Evolutionary conservation across 1,284 basidiomycete species (phyloP), one percentile per base, ranked within the genome.

Genomic region (Ustilago curta): DNA sequence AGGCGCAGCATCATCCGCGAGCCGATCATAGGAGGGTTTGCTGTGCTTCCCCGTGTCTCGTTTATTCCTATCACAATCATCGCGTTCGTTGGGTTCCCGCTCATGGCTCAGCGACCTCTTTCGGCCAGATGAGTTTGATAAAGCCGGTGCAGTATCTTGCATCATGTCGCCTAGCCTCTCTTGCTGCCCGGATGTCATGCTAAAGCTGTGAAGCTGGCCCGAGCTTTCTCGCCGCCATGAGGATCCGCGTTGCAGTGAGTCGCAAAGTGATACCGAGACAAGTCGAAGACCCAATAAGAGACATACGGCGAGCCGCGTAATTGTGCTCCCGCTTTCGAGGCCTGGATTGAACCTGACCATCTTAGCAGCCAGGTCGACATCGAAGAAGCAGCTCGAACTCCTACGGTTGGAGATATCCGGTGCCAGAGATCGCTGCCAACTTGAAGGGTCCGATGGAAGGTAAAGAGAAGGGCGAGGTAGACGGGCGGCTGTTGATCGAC

Each of bases 261-360:
- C 43, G 4, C 55, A 44, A 5, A 64, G 27, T 11, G 52, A 52
- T 3, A 48, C 40, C 1, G 56, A 52, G 8, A 70, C 52, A 8
- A 70, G 43, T n/a, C 58, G 54, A 18, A 70, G 44, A 18, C 67
- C 67, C 12, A 57, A 45, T 29, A 56, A 19, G 32, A 70, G 48
- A 25, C 67, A 70, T 7, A 56, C 18, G 4, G 43, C 29, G 7
- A 70, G 67, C 43, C 55, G 61, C 37, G 52, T 59, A 31, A 57
- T 58, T 37, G 59, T 21, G 31, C 61, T 57, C 47, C 49, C 52
- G 37, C 58, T 19, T 11, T 49, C 52, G 19, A 59, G 31, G n/a
- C 53, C 49, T 14, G 49, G 32, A 39, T 25, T 47, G 43, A 64
- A 27, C 19, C 35, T 42, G 44, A 64, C 67, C 67, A 70, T 70